phyloP scores from a whole-genome alignment of 257 asterid species.

The Salvia splendens region DNA sequence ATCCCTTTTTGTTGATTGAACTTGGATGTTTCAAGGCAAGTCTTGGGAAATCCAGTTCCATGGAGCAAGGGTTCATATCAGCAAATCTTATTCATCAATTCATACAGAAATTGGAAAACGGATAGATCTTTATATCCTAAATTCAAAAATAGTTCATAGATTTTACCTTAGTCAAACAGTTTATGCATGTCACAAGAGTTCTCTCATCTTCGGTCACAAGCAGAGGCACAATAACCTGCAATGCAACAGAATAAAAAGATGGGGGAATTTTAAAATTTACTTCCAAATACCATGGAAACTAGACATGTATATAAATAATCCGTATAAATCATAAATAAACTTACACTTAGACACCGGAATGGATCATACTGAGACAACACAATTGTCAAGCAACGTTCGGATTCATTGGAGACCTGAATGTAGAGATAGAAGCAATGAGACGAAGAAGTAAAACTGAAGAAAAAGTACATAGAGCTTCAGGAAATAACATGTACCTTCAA shows the following conservation, averaged over 20 bases:
- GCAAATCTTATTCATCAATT: background rate
- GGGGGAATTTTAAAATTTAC: conserved; percentile 20
- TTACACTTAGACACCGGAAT: conserved; percentile 90
- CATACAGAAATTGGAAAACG: conserved; percentile 15
- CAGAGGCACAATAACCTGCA: conserved; percentile 93
- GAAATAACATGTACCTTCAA: conserved; percentile 59
- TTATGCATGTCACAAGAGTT: conserved; percentile 94
- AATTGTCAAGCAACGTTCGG: conserved; percentile 83
- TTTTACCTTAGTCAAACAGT: conserved; percentile 94
- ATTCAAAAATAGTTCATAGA: conserved; percentile 5
- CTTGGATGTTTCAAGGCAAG: too few species aligned
- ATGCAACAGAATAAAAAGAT: conserved; percentile 26
- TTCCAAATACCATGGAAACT: background rate
- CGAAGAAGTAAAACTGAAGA: background rate
- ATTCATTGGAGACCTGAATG: conserved; percentile 78
- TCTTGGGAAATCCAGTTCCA: too few species aligned
- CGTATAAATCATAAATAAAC: conserved; percentile 31
- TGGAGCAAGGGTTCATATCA: too few species aligned
- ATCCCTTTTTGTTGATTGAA: too few species aligned
- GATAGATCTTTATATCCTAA: conserved; percentile 15
- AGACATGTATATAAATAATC: background rate
- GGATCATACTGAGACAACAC: conserved; percentile 84
- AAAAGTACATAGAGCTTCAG: conserved; percentile 26
- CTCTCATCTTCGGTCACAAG: conserved; percentile 94
- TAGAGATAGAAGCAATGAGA: conserved; percentile 31